A percentile compares a stretch with the other conserved stretches of the same genome.
Evolutionary conservation across 805 yeast species (phyloP).

Genomic region (Starmerella stigmatis): DNA sequence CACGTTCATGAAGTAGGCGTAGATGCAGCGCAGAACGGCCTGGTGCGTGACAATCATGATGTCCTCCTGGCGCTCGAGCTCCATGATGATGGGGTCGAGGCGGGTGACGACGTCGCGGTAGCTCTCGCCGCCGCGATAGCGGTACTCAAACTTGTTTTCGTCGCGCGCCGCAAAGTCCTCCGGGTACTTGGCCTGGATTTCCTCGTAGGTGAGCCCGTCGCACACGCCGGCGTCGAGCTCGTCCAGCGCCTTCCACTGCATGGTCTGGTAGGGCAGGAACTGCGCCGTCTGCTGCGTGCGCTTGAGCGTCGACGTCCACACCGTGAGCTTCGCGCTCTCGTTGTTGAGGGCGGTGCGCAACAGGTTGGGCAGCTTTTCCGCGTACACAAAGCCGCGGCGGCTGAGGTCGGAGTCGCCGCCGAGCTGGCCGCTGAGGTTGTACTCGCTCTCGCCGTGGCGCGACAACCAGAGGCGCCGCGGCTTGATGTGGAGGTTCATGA

Average conservation of each 20-base stretch:
- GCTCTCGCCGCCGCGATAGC: constrained; percentile 95
- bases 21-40: constrained; percentile 90
- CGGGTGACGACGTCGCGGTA: constrained; percentile 91
- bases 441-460: constrained; percentile 90
- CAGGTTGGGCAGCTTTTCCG: constrained; percentile 66
- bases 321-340: constrained; percentile 50
- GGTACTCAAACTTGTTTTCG: constrained; percentile 86
- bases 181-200: constrained; percentile 72
- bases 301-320: constrained; percentile 88
- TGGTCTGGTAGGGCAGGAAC: constrained; percentile 64
- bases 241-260: constrained; percentile 94
- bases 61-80: constrained; percentile 92
- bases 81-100: constrained; percentile 96
- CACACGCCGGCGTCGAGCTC: constrained; percentile 97
- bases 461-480: constrained; percentile 89
- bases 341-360: constrained; percentile 47
- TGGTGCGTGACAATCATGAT: constrained; percentile 94
- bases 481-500: constrained; percentile 88
- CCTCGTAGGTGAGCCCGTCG: constrained; percentile 94
- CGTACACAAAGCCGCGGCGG: constrained; percentile 74
- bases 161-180: constrained; percentile 94
- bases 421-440: constrained; percentile 84
- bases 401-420: constrained; percentile 90
- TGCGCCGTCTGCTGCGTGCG: constrained; percentile 91
- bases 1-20: constrained; percentile 96